A percentile compares a stretch with the other conserved stretches of the same genome.
Conservation (phyloP, 2,329 filamentous ascomycete genomes). For the Fusarium anguioides region DNA sequence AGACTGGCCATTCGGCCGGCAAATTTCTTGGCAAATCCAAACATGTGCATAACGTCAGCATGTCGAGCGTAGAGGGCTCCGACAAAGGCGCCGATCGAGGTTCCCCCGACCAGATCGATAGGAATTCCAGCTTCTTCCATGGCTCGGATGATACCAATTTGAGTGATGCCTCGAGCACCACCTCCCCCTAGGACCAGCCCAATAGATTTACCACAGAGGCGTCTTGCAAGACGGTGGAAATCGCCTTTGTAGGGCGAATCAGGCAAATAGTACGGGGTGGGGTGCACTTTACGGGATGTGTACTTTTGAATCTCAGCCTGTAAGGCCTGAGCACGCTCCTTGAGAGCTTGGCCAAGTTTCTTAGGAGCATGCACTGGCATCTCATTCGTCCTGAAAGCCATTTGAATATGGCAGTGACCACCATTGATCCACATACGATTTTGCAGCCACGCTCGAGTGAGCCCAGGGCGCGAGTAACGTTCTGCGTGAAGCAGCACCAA, state of each 20-base stretch:
- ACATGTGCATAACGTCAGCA: constrained; percentile 96
- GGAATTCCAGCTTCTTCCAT: constrained; percentile 97
- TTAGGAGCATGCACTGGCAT: constrained; percentile 82
- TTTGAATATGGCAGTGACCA: constrained; percentile 96
- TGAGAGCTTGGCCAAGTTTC: constrained; percentile 85
- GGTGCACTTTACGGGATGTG: constrained; percentile 90
- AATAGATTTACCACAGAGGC: constrained; percentile 93
- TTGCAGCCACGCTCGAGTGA: constrained; percentile 89
- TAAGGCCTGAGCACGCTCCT: constrained; percentile 91
- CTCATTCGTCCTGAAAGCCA: constrained; percentile 82
- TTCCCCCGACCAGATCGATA: constrained; percentile 94
- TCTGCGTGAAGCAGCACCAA: constrained; percentile 91
- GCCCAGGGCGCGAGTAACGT: constrained; percentile 83
- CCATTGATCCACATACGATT: constrained; percentile 99
- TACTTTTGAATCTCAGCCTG: constrained; percentile 99
- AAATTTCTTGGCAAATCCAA: constrained; percentile 96
- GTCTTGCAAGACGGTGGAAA: constrained; percentile 90
- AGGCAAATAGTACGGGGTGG: constrained; percentile 88
- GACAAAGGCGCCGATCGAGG: constrained; percentile 95
- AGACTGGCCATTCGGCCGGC: constrained; percentile 98
- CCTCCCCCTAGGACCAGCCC: constrained; percentile 94
- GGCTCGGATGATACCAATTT: constrained; percentile 93
- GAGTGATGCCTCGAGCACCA: constrained; percentile 89
- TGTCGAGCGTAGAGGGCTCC: constrained; percentile 95
- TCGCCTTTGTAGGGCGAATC: constrained; percentile 96